Conservation (phyloP, 164 flowering plant species). For the Malania oleifera region DNA sequence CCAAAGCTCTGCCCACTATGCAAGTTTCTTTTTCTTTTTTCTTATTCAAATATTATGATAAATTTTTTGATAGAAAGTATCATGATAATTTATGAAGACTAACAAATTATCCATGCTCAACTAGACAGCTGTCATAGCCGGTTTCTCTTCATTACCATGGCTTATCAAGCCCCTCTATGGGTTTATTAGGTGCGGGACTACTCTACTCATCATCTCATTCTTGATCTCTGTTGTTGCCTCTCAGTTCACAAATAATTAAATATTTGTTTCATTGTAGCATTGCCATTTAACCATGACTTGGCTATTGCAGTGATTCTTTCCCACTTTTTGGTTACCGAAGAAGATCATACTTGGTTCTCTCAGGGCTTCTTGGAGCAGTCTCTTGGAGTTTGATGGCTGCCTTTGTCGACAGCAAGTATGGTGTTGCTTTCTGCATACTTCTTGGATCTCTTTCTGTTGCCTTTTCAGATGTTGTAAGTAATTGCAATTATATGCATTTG, state of each 20-base stretch:
- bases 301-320: conserved; percentile 67
- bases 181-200: conserved; percentile 68
- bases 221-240: background rate
- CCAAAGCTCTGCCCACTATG: too few species aligned
- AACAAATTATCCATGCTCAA: conserved; percentile 35
- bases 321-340: conserved; percentile 99
- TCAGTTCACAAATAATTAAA: background rate
- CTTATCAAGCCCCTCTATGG: conserved; percentile 96
- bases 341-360: conserved; percentile 88
- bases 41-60: background rate
- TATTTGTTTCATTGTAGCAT: conserved; percentile 2
- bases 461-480: conserved; percentile 97
- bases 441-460: conserved; percentile 99
- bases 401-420: conserved; percentile 77
- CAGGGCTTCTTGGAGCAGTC: conserved; percentile 92
- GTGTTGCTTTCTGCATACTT: conserved; percentile 89
- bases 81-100: too few species aligned
- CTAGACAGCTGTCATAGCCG: conserved; percentile 97
- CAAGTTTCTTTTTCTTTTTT: too few species aligned
- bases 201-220: background rate
- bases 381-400: conserved; percentile 97
- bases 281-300: conserved; percentile 12
- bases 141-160: conserved; percentile 94
- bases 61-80: too few species aligned
- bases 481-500: background rate